phyloP scores from a whole-genome alignment of 352 stramenopile species.

The Phytophthora pinifolia region DNA sequence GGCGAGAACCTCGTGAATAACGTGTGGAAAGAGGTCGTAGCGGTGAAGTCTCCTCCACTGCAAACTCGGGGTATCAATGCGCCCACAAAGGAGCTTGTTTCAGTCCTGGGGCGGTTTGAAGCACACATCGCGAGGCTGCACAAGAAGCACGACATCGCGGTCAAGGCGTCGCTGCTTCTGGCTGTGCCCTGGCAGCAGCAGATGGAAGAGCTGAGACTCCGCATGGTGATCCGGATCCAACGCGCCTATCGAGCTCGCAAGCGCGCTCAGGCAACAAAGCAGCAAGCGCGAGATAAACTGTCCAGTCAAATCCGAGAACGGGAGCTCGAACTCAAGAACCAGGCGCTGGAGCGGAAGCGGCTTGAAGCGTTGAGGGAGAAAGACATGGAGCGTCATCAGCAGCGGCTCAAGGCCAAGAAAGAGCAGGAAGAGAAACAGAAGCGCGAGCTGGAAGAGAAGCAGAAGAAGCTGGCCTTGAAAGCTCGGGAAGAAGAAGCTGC shows the following conservation, averaged over 20 bases:
- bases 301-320: constrained; percentile 52
- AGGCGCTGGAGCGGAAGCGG: constrained; percentile 58
- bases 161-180: constrained; percentile 53
- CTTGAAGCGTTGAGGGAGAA: constrained; percentile 54
- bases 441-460: constrained; percentile 36
- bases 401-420: constrained; percentile 52
- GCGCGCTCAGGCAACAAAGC: constrained; percentile 39
- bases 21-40: constrained; percentile 59
- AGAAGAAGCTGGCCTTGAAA: constrained; percentile 49
- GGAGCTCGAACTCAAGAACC: constrained; percentile 47
- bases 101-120: constrained; percentile 65
- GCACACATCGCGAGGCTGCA: constrained; percentile 52
- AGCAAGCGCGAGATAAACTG: constrained; percentile 49
- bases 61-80: neutral
- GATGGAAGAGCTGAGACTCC: constrained; percentile 62
- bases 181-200: constrained; percentile 70
- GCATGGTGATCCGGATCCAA: constrained; percentile 77
- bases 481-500: constrained; percentile 50
- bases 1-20: constrained; percentile 54
- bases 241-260: constrained; percentile 57
- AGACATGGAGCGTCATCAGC: constrained; percentile 57
- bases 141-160: constrained; percentile 53
- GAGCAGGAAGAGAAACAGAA: constrained; percentile 47
- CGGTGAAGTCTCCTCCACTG: constrained; percentile 19
- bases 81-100: constrained; percentile 42